These are phyloP conservation scores for Atkinsonella hypoxylon DNA, from an alignment of 2,329 filamentous ascomycete species.

Conservation along the genomic window DNA sequence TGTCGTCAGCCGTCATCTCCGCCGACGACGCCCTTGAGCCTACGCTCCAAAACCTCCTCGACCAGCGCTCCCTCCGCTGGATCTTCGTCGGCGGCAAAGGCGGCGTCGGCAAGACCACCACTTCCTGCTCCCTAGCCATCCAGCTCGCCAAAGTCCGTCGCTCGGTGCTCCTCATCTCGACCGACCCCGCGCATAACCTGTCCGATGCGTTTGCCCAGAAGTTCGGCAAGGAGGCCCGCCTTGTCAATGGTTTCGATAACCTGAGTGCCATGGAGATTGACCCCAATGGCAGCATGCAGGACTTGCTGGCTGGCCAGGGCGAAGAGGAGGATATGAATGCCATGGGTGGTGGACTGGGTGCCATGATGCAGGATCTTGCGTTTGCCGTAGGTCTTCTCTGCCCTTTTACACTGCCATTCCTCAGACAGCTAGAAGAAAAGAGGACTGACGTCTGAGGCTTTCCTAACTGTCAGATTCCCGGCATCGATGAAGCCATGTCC, in stretches of 20 bases:
- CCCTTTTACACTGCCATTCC: neutral
- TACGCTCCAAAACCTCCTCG: constrained; percentile 84
- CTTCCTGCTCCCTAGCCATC: constrained; percentile 94
- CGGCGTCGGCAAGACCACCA: constrained; percentile 98
- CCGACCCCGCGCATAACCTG: constrained; percentile 95
- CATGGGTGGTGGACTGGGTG: constrained; percentile 64
- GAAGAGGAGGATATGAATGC: constrained; percentile 60
- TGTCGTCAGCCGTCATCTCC: constrained; percentile 30
- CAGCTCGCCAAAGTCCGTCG: constrained; percentile 92
- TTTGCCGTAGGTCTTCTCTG: constrained; percentile 58
- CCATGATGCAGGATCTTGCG: constrained; percentile 97
- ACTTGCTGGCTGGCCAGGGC: constrained; percentile 66
- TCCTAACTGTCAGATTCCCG: constrained; percentile 58
- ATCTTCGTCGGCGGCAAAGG: constrained; percentile 99
- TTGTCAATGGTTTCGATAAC: constrained; percentile 85
- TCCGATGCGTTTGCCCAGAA: constrained; percentile 98
- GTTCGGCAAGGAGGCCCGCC: constrained; percentile 94
- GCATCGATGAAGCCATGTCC: constrained; percentile 98
- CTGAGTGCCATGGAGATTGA: constrained; percentile 99
- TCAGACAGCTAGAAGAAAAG: neutral
- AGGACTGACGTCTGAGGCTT: neutral
- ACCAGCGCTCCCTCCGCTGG: constrained; percentile 93
- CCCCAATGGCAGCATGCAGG: constrained; percentile 94
- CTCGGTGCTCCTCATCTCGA: constrained; percentile 94
- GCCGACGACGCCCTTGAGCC: constrained; percentile 73